Percentiles rank a stretch among this genome's conserved stretches.
Evolutionary conservation across 495 filamentous ascomycete genomes (phyloP).

Genomic region (Annulohypoxylon nitens): DNA sequence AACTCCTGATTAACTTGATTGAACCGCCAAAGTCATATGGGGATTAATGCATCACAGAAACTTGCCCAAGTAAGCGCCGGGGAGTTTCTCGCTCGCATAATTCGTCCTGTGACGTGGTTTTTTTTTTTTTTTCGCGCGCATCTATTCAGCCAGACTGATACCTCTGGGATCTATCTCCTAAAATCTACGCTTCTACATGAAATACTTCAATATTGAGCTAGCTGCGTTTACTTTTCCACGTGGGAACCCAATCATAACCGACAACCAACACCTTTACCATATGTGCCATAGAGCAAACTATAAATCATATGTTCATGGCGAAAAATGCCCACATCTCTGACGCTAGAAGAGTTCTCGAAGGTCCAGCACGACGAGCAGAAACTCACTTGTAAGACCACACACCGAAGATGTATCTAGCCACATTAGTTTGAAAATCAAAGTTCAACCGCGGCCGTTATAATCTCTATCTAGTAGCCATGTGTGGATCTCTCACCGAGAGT

Average conservation of each 20-base stretch:
- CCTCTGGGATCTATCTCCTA: too few relatives aligned
- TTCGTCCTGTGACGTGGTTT: too few relatives aligned
- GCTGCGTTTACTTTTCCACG: not conserved
- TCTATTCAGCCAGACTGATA: too few relatives aligned
- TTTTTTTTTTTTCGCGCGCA: too few relatives aligned
- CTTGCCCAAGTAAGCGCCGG: too few relatives aligned
- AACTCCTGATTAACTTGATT: too few relatives aligned
- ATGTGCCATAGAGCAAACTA: not conserved
- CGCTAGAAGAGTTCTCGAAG: not conserved
- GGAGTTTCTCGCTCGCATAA: too few relatives aligned
- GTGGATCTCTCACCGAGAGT: not conserved
- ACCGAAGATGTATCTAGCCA: not conserved
- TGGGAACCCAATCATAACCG: not conserved
- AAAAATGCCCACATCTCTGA: not conserved
- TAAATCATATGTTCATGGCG: not conserved
- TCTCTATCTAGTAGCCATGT: not conserved
- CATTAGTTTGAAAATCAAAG: not conserved
- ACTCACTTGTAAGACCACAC: not conserved
- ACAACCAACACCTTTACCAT: not conserved
- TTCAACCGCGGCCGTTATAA: not conserved
- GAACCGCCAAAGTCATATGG: too few relatives aligned
- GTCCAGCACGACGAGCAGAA: not conserved
- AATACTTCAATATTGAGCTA: too few relatives aligned
- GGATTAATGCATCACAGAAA: too few relatives aligned
- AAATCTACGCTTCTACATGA: too few relatives aligned